phyloP scores from a whole-genome alignment of 805 yeast species.

The Candida pseudofarinosa region DNA sequence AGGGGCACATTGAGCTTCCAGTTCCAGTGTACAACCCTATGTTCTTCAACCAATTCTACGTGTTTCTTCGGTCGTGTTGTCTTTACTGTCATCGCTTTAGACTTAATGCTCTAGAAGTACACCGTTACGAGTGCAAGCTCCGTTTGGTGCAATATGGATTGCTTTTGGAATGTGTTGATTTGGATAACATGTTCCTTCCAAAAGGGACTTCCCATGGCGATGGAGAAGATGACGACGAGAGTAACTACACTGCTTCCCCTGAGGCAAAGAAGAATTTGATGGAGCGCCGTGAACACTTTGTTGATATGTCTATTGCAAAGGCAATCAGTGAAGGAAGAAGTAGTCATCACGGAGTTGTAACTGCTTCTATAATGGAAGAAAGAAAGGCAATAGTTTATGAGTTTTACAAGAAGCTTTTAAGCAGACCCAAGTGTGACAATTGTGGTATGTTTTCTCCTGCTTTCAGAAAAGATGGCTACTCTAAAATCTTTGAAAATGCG shows the following conservation, averaged over 20 bases:
- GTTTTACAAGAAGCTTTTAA: constrained; percentile 66
- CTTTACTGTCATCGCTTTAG: constrained; percentile 86
- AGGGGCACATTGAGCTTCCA: constrained; percentile 96
- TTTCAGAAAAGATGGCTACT: constrained; percentile 90
- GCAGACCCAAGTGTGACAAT: constrained; percentile 88
- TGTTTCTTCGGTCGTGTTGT: constrained; percentile 79
- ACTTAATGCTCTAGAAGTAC: constrained; percentile 64
- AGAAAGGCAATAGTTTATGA: constrained; percentile 72
- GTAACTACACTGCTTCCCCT: constrained; percentile 35
- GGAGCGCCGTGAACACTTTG: constrained; percentile 63
- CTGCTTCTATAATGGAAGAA: constrained; percentile 85
- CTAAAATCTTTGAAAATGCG: constrained; percentile 87
- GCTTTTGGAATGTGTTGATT: constrained; percentile 66
- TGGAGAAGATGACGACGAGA: constrained; percentile 43
- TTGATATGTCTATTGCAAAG: constrained; percentile 61
- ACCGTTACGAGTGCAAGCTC: constrained; percentile 73
- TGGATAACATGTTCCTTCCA: constrained; percentile 58
- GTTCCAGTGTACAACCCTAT: constrained; percentile 93
- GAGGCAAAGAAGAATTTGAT: constrained; percentile 44
- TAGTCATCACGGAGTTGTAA: constrained; percentile 60
- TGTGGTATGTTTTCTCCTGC: constrained; percentile 95
- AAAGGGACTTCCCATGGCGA: constrained; percentile 31
- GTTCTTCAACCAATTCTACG: constrained; percentile 87
- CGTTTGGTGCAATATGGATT: constrained; percentile 84
- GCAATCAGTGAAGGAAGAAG: constrained; percentile 78